Percentiles rank a stretch among this genome's conserved stretches.
Conservation (phyloP, 2,329 filamentous ascomycete species). For the Diplodia scrobiculata region DNA sequence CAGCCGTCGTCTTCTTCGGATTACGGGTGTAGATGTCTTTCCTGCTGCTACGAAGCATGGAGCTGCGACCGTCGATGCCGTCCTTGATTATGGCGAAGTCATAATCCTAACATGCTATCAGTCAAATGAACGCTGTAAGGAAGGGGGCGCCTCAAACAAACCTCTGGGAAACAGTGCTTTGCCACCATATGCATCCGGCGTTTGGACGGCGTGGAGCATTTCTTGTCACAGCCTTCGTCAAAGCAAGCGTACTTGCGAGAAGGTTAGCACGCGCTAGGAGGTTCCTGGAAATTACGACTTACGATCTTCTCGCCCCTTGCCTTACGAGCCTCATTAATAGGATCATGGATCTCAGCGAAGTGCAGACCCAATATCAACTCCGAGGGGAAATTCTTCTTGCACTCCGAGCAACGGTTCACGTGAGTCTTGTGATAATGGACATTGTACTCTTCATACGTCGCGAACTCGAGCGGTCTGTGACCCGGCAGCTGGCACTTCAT, state of each 20-base stretch:
- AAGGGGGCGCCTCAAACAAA: conserved; percentile 30
- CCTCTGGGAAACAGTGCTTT: conserved; percentile 85
- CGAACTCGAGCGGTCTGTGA: conserved; percentile 72
- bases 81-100: conserved; percentile 70
- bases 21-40: neutral
- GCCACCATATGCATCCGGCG: conserved; percentile 86
- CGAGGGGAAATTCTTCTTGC: conserved; percentile 84
- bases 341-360: conserved; percentile 88
- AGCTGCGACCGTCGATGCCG: conserved; percentile 82
- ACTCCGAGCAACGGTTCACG: conserved; percentile 81
- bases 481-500: conserved; percentile 85
- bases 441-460: conserved; percentile 78
- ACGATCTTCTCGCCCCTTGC: conserved; percentile 86
- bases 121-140: neutral
- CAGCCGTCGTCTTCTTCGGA: neutral
- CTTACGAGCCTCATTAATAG: conserved; percentile 69
- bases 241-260: conserved; percentile 76
- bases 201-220: conserved; percentile 81
- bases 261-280: conserved; percentile 14
- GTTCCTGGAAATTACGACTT: conserved; percentile 41
- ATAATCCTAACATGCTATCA: conserved; percentile 32
- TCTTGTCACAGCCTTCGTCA: conserved; percentile 80
- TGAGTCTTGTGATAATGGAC: conserved; percentile 80
- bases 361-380: conserved; percentile 78
- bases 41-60: conserved; percentile 61